Base-by-base conservation (phyloP, 2,329 filamentous ascomycete species). In the Geosmithia flava region DNA sequence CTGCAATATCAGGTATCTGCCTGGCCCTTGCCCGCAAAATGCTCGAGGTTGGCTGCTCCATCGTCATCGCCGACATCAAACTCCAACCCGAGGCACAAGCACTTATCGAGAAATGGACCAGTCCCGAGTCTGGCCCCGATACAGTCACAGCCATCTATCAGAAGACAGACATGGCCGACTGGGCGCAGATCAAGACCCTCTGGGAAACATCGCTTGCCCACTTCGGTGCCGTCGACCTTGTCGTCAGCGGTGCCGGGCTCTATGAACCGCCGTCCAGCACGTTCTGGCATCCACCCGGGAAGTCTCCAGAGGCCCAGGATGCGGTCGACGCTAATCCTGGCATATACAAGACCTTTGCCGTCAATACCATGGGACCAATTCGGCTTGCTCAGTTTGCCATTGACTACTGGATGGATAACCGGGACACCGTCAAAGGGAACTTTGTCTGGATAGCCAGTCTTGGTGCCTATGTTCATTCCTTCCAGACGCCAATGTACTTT, bases 201-300 rank as follows among this genome's bases (percentile, higher is more conserved):
- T 61, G 56, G 57, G 51, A 56, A 5, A 50, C 30, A 0, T 66
- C 77, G 0, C 41, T 78, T 0, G 55, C 66, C 15, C 55, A 58
- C 1, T 81, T 75, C 51, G 75, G 74, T 0, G 63, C 72, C 11
- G 55, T 83, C 2, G 75, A 83, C 53, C 76, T 83, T 41, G 61
- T 83, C 1, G 65, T 81, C 13, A 83, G 82, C 54, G 75, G 75
- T 47, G 79, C 83, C 2, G 80, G 80, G 0, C 62, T 82, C 11
- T 61, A 57, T 15, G 60, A 63, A 47, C 56, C 60, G 2, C 56
- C 56, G 2, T 53, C 45, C 2, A 55, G 50, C 7, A 48, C 52
- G 7, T 62, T 63, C 46, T 62, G 58, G 58, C 50, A 56, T 20
- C 49, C 55, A 0, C 59, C 58, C 0, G 59, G 58, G 3, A 51